phyloP scores from a whole-genome alignment of 2,329 filamentous ascomycete species.

The Nemania sp. region DNA sequence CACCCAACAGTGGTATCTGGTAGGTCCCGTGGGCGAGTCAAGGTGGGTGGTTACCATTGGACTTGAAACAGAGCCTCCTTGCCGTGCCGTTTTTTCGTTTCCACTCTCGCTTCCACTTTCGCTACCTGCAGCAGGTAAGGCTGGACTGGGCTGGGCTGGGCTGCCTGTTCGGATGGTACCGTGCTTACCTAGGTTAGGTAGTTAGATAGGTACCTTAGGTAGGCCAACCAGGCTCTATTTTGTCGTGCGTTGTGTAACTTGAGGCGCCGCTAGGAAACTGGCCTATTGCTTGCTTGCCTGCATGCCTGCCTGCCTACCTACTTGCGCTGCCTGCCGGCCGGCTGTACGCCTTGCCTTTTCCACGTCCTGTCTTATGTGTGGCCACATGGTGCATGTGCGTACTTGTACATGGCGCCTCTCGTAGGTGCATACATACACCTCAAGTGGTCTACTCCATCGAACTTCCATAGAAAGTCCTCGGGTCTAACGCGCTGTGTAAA shows the following conservation, averaged over 20 bases:
- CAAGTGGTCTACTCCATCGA: too few species aligned
- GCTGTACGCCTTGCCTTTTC: background rate
- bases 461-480: too few species aligned
- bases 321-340: too few species aligned
- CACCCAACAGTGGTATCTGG: too few species aligned
- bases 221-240: background rate
- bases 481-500: too few species aligned
- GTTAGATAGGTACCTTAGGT: background rate
- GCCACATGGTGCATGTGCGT: background rate
- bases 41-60: background rate
- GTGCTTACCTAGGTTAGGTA: background rate
- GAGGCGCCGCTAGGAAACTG: background rate
- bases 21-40: background rate
- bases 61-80: background rate
- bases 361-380: background rate
- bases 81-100: too few species aligned
- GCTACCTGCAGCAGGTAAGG: background rate
- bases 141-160: too few species aligned
- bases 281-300: too few species aligned
- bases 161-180: background rate
- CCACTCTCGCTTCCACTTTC: too few species aligned
- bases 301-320: too few species aligned
- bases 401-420: background rate
- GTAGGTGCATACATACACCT: too few species aligned
- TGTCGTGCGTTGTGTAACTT: background rate